Evolutionary conservation across 169 alveolate genomes (phyloP), one percentile per base, ranked within the genome.

Genomic region (Eimeria mitis): DNA sequence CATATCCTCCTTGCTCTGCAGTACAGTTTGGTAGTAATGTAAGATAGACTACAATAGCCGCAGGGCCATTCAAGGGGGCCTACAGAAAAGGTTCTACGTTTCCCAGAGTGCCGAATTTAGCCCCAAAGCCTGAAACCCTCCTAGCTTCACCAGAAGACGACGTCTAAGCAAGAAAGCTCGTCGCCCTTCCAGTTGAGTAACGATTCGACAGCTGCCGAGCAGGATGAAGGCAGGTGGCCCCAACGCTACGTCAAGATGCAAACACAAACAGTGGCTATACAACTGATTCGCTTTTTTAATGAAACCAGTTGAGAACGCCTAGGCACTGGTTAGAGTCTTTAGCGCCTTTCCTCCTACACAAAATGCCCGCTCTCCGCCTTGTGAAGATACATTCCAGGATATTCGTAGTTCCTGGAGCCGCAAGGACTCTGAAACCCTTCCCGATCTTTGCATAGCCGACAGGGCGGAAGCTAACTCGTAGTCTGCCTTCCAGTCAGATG

Each of bases 51-150:
- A 70, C 79, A 70, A 31, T 37, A 7, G n/a, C 79, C 31, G 79
- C 47, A 9, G 49, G 31, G 49, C 79, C 79, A 70, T 11, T 21
- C 49, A 16, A 47, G 52, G 49, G 79, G 79, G 79, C 79, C 47
- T 70, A n/a, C n/a, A n/a, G n/a, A n/a, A n/a, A n/a, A n/a, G n/a
- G 79, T 3, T 34, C 79, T 70, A 28, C 52, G n/a, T 37, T 70
- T 28, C 25, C 52, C 52, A 70, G 47, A 37, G 25, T 47, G 79
- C n/a, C 28, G 13, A 13, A 21, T 25, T 19, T 13, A 34, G n/a
- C n/a, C 52, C 79, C 37, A 70, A 70, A 34, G 79, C 52, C 79
- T 34, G 2, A 70, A 31, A n/a, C 79, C 79, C 79, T 70, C 79
- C 49, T 7, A 34, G 49, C 47, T 8, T 37, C 47, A 70, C 31